phyloP scores from a whole-genome alignment of 768 basidiomycete species.

The Aureoboletus auriporus region DNA sequence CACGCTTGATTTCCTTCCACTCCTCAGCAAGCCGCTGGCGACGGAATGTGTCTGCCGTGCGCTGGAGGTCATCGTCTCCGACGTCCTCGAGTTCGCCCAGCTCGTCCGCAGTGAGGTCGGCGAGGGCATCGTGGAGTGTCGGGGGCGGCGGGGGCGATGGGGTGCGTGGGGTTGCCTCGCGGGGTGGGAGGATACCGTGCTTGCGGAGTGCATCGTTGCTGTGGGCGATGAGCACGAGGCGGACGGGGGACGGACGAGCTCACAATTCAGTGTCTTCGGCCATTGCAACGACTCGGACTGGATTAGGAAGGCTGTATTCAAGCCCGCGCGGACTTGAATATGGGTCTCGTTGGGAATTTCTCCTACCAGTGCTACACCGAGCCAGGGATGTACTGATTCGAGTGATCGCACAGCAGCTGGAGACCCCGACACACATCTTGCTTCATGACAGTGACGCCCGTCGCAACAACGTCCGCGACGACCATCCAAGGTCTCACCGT shows the following conservation, averaged over 20 bases:
- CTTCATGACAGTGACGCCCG: slow-evolving; percentile 24
- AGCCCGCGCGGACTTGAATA: slow-evolving; percentile 25
- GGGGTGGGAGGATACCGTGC: slow-evolving; percentile 85
- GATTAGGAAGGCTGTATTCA: slow-evolving; percentile 32
- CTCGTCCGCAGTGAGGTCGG: slow-evolving; percentile 58
- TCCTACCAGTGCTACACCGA: slow-evolving; percentile 1
- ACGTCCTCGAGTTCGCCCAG: slow-evolving; percentile 73
- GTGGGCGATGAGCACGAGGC: neutral
- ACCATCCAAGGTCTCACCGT: slow-evolving; percentile 22
- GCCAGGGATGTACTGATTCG: slow-evolving; percentile 22
- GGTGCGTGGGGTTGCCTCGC: slow-evolving; percentile 58
- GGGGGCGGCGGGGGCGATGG: slow-evolving; percentile 84
- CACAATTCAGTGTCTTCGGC: slow-evolving; percentile 97
- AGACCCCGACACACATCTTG: slow-evolving; percentile 12
- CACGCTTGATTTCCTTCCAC: slow-evolving; percentile 49
- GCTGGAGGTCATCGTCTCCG: slow-evolving; percentile 70
- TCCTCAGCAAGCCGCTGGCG: slow-evolving; percentile 64
- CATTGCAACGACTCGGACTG: slow-evolving; percentile 31
- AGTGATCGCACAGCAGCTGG: slow-evolving; percentile 9
- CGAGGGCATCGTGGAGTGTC: slow-evolving; percentile 61
- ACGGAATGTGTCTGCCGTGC: slow-evolving; percentile 63
- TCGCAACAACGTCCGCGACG: slow-evolving; percentile 15
- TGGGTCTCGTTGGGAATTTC: slow-evolving; percentile 7
- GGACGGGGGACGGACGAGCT: slow-evolving; percentile 25
- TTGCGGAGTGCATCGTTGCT: slow-evolving; percentile 94